Percentiles rank a stretch among this genome's conserved stretches.
phyloP scores from a whole-genome alignment of 2,329 filamentous ascomycete genomes.

The Teratosphaeria epicoccoides region DNA sequence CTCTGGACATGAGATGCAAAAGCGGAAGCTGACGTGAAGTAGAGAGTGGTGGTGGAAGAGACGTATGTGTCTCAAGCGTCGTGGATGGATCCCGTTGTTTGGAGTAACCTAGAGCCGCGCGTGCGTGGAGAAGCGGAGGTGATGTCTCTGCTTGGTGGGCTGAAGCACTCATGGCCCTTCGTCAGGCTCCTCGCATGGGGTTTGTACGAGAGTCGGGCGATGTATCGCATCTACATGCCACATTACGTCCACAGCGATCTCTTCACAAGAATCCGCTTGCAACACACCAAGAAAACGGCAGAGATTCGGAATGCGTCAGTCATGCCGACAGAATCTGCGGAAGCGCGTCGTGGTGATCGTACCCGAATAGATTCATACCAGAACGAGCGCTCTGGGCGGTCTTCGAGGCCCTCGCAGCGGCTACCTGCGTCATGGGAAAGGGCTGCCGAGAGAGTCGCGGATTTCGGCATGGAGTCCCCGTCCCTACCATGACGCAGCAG shows the following conservation, averaged over 20 bases:
- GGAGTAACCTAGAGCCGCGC: not conserved
- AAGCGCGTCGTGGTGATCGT: not conserved
- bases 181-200: not conserved
- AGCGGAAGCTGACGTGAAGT: too few relatives aligned
- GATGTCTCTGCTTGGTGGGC: not conserved
- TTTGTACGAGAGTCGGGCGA: not conserved
- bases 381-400: not conserved
- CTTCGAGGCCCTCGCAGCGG: not conserved
- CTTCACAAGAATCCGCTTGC: not conserved
- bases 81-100: not conserved
- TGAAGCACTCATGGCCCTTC: not conserved
- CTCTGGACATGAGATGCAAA: too few relatives aligned
- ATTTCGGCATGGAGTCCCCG: not conserved
- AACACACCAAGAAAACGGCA: not conserved
- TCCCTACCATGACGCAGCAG: not conserved
- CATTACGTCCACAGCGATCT: not conserved
- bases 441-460: not conserved
- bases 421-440: not conserved
- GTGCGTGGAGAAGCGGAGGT: not conserved
- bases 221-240: not conserved
- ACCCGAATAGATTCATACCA: not conserved
- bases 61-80: not conserved
- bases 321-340: not conserved
- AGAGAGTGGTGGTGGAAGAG: too few relatives aligned
- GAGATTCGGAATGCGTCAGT: not conserved